A percentile compares a stretch with the other conserved stretches of the same genome.
These are phyloP conservation scores for Ophiostoma perfectum DNA, from an alignment of 2,329 filamentous ascomycete species.

Conservation along the genomic window DNA sequence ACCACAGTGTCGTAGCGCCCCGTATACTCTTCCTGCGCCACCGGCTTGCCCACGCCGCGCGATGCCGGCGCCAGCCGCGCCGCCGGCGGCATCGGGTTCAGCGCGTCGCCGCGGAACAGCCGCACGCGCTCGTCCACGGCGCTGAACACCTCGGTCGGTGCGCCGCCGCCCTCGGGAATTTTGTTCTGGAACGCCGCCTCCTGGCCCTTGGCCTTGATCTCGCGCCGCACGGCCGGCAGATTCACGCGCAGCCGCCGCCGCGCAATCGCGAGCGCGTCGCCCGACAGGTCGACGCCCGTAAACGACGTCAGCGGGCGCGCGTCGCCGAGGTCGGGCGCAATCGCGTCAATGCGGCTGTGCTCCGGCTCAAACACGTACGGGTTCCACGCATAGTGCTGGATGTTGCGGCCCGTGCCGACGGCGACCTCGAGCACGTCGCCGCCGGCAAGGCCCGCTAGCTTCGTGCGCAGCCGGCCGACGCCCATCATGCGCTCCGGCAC, in stretches of 20 bases:
- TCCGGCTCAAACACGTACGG: constrained; percentile 25
- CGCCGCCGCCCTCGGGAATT: constrained; percentile 24
- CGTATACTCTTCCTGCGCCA: constrained; percentile 18
- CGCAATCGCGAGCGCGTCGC: constrained; percentile 55
- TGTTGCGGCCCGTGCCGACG: constrained; percentile 57
- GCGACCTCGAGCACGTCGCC: constrained; percentile 60
- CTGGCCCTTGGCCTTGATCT: constrained; percentile 36
- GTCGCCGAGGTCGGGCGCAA: constrained; percentile 22
- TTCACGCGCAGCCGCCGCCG: constrained; percentile 45
- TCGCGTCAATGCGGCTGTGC: neutral
- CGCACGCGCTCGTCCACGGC: constrained; percentile 28
- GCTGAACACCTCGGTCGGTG: constrained; percentile 23
- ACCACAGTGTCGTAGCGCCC: constrained; percentile 55
- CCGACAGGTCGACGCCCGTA: constrained; percentile 57
- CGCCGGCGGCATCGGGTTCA: constrained; percentile 37
- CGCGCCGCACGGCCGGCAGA: constrained; percentile 38
- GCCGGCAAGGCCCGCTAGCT: constrained; percentile 43
- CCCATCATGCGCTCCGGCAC: constrained; percentile 54
- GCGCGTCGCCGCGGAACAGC: constrained; percentile 40
- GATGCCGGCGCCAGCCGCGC: neutral
- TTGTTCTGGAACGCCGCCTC: constrained; percentile 20
- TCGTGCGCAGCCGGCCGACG: constrained; percentile 46
- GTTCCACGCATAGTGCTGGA: constrained; percentile 55
- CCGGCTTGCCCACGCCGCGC: neutral
- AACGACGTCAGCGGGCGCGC: constrained; percentile 44